These are phyloP conservation scores for Penicillium pulvis DNA, from an alignment of 495 filamentous ascomycete genomes.

Conservation along the genomic window DNA sequence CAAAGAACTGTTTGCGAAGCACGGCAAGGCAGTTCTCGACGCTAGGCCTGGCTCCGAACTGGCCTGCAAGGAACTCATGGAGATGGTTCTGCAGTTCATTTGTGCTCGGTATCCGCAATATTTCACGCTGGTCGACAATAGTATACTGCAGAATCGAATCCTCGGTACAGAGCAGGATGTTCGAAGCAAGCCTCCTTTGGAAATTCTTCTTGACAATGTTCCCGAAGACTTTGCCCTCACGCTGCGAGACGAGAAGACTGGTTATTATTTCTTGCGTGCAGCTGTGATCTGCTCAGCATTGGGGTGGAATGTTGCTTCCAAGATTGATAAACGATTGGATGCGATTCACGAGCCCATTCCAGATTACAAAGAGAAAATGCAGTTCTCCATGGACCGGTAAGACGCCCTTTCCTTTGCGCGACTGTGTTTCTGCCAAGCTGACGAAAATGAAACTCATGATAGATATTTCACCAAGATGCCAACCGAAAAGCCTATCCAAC, in stretches of 20 bases:
- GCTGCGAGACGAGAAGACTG: constrained; percentile 69
- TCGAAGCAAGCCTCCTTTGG: constrained; percentile 64
- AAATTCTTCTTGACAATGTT: constrained; percentile 76
- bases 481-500: constrained; percentile 74
- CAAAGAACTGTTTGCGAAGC: constrained; percentile 62
- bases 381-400: constrained; percentile 82
- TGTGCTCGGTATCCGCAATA: constrained; percentile 78
- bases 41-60: constrained; percentile 77
- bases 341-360: constrained; percentile 80
- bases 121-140: constrained; percentile 65
- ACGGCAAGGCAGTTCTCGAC: constrained; percentile 67
- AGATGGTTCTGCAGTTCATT: constrained; percentile 80
- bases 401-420: constrained; percentile 7
- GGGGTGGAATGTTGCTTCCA: constrained; percentile 78
- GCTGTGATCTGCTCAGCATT: constrained; percentile 78
- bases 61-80: constrained; percentile 88
- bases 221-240: constrained; percentile 89
- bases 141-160: constrained; percentile 70
- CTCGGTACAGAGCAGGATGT: constrained; percentile 66
- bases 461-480: constrained; percentile 83
- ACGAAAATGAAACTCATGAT: neutral
- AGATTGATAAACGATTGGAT: constrained; percentile 71
- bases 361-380: constrained; percentile 91
- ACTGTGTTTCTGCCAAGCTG: neutral
- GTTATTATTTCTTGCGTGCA: constrained; percentile 75